phyloP scores from a whole-genome alignment of 208 protist genomes.

The Acanthamoeba polyphaga region DNA sequence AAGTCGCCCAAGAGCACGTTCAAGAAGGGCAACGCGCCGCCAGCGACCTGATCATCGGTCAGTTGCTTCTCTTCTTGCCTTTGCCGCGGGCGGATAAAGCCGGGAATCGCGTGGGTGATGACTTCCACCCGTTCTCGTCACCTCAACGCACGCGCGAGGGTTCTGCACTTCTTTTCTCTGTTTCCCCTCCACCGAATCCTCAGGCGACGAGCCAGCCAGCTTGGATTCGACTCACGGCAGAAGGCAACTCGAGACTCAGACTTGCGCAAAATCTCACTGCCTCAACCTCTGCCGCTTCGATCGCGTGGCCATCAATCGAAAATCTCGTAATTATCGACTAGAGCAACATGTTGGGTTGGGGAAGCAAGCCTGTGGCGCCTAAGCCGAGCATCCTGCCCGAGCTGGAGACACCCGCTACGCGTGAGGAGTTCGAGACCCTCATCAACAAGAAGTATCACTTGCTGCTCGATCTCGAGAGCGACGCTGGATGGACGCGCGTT shows the following conservation, averaged over 20 bases:
- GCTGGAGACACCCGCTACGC: constrained; percentile 10
- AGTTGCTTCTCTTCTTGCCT: too few species aligned
- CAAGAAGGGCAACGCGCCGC: neutral
- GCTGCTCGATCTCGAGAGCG: constrained; percentile 12
- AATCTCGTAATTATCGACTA: neutral
- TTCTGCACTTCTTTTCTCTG: neutral
- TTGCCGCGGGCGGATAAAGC: neutral
- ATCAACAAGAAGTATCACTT: constrained; percentile 31
- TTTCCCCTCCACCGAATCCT: neutral
- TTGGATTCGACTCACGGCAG: neutral
- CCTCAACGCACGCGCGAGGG: neutral
- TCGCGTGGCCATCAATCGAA: neutral
- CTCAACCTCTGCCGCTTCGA: neutral
- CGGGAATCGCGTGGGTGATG: neutral
- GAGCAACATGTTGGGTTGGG: constrained; percentile 33
- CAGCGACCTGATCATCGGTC: too few species aligned
- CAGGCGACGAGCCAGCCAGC: neutral
- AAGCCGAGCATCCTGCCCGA: constrained; percentile 32
- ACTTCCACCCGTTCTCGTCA: neutral
- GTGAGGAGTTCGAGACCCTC: neutral
- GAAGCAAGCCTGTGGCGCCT: neutral
- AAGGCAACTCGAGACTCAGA: neutral
- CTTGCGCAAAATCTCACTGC: neutral
- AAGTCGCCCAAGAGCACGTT: neutral
- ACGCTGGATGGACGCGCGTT: constrained; percentile 21